Base-by-base conservation (phyloP, 768 basidiomycete species). In the Austroboletus eburneus region DNA sequence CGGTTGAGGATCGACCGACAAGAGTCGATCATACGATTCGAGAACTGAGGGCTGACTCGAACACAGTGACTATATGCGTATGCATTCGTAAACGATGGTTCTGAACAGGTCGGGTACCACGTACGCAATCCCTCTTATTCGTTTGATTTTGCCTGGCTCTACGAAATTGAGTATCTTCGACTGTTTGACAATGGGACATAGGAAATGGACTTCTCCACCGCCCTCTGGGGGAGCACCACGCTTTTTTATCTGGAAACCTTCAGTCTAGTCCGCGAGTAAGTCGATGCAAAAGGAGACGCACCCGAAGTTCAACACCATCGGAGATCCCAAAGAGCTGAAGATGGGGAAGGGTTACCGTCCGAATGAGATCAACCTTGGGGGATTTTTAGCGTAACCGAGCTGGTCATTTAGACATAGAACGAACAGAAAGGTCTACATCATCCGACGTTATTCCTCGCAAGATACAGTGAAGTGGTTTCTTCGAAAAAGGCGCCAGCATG, bases 11-110 rank as follows among this genome's bases (percentile, higher is more conserved):
- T 76, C 3, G 91, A 93, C 32, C 96, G 83, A 16, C 91, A 83
- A 8, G 94, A 80, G 57, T 97, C 95, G 41, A 99, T 96, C 85
- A 98, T 91, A 32, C 96, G 80, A 65, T 96, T 96, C 2, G 94
- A 96, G 63, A 99, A 91, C 62, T 98, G 94, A 20, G 96, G 96
- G 54, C 85, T 95, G 9, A 98, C 92, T 33, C 96, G 87, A 22
- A 97, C 95, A 3, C 93, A 91, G 68, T 97, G 94, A 7, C 93
- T 96, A 57, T 42, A 29, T 35, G 10, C n/a, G 23, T 21, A 29
- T 35, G 25, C 9, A 14, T 36, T 39, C 39, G 27, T 56, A 43
- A 49, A 27, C 17, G 27, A 42, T 20, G 8, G 17, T 35, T 33
- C 13, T 21, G n/a, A 12, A 27, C 16, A 27, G 9, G 17, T 51